A percentile compares a stretch with the other conserved stretches of the same genome.
Conservation (phyloP, 169 alveolate species). For the Cryptosporidium bovis region DNA sequence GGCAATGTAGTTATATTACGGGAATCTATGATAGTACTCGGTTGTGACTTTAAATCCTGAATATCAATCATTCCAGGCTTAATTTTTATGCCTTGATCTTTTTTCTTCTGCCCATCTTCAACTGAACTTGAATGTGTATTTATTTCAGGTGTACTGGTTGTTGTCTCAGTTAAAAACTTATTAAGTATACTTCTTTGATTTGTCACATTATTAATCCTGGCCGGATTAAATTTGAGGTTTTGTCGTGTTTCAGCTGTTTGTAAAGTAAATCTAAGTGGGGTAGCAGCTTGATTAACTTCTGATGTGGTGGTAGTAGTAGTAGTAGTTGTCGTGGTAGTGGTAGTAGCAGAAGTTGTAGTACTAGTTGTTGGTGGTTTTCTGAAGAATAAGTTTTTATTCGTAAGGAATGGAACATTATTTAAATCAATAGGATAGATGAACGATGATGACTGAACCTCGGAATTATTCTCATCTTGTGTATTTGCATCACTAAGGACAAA, state of each 20-base stretch:
- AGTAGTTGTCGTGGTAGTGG: not conserved
- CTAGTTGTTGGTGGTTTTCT: not conserved
- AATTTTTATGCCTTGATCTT: not conserved
- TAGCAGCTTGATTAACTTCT: not conserved
- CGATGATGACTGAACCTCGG: not conserved
- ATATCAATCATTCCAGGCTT: not conserved
- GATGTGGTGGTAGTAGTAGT: slow-evolving; percentile 13
- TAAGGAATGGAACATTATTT: not conserved
- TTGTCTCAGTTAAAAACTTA: not conserved
- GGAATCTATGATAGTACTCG: not conserved
- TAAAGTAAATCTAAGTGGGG: not conserved
- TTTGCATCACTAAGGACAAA: not conserved
- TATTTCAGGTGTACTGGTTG: not conserved
- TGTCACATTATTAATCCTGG: not conserved
- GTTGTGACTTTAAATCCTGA: not conserved
- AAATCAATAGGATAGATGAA: not conserved
- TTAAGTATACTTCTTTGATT: not conserved
- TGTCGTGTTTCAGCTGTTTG: not conserved
- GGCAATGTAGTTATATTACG: not conserved
- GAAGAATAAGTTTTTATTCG: not conserved
- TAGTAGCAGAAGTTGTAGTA: not conserved
- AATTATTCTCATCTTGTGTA: not conserved
- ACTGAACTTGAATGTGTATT: not conserved
- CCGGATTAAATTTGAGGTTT: not conserved
- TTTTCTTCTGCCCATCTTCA: not conserved